Base-by-base conservation (phyloP, 495 filamentous ascomycete species). In the Amniculicola lignicola region DNA sequence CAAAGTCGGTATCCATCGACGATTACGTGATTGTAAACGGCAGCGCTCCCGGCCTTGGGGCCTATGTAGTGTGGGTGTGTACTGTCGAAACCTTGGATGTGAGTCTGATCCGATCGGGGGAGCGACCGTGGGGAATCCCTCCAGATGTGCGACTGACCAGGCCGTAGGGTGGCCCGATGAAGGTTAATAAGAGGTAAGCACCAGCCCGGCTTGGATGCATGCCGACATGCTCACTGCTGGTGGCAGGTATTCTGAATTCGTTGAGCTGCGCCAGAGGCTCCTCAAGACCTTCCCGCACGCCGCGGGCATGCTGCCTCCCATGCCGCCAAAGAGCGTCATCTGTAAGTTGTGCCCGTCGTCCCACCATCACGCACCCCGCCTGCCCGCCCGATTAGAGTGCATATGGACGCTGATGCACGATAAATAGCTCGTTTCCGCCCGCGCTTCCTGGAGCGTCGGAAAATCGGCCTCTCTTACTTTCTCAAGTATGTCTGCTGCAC, bases 21-120 rank as follows among this genome's bases (percentile, higher is more conserved):
- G 84, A 87, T 63, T 77, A 86, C 71, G 75, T 78, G 28, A 72
- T 88, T 54, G 77, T 89, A 6, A 33, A n/a, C 39, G 86, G 79
- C 0, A 77, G 74, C 35, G 75, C 78, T 62, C 81, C 78, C 4
- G 81, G 81, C 9, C 74, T 86, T 15, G 86, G 86, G 2, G 77
- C 82, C 0, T 89, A 88, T 69, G 83, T 88, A 21, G 83, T 87
- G 15, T 89, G 86, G 86, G 84, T 83, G 66, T 86, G 82, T 62
- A 81, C 67, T 23, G 78, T 89, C 29, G 77, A 84, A 62, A 88
- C 85, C 2, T 72, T 88, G 25, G 81, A 88, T 72, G 85, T 86
- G 59, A 64, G 80, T 77, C 36, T 40, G 37, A 9, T 49, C 24
- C 18, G 16, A 38, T 2, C 41, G 24, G 24, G 39, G 35, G 52